Evolutionary conservation across 1,139 yeast species (phyloP), one percentile per base, ranked within the genome.

Genomic region (Chernovozyma sophiae-reginae): DNA sequence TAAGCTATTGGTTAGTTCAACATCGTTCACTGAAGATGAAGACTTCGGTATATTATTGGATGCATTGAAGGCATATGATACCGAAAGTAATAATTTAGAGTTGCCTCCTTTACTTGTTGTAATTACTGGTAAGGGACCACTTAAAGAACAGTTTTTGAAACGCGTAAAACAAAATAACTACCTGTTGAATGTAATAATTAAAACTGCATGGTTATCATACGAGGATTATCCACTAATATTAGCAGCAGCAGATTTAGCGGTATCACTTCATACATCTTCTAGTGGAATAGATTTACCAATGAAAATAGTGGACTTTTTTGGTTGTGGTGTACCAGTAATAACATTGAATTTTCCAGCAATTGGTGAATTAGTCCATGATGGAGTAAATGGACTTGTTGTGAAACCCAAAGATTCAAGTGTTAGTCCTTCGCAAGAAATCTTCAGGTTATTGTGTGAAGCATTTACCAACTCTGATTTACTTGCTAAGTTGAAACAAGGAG

Each of bases 11-110:
- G 78, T 92, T 4, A 82, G 94, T 1, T 82, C 97, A 0, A 92
- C 99, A 0, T 87, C 97, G 1, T 94, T 89, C 56, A 92, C 98
- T 0, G 94, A 95, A 0, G 99, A 94, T 56, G 99, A 94, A 59
- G 96, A 94, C 55, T 77, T 92, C 41, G 66, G 66, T 32, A 62
- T 86, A 24, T 62, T 94, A 15, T 60, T 92, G 14, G 77, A 81
- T 14, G 89, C 96, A 0, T 65, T 92, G 40, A 71, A 72, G 37
- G 45, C 58, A 13, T 82, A 86, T 48, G 94, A 86, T 39, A 43
- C 34, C 1, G 58, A 50, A 3, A 30, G 34, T 6, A 27, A 30
- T 3, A 13, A 6, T 16, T 31, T 38, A 35, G 36, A 44, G 0
- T 48, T 68, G 3, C 82, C 86, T 1, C 73, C 72, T 3, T 49